Conservation (phyloP, 371 early-diverging fungal genomes). For the Mucor circinelloides region DNA sequence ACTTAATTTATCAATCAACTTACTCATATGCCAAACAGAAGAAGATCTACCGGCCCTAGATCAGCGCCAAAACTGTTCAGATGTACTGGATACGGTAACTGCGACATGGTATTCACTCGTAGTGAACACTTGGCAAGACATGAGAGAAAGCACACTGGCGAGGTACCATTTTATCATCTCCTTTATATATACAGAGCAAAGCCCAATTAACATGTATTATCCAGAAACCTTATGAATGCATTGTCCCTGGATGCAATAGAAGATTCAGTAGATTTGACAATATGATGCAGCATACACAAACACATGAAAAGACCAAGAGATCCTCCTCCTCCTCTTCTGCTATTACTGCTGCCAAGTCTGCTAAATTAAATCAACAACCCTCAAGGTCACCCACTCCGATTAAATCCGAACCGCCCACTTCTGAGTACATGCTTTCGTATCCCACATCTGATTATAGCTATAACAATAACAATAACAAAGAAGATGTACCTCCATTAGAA, state of each 20-base stretch:
- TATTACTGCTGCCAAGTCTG: neutral
- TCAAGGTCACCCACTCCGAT: constrained; percentile 3
- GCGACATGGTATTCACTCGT: constrained; percentile 57
- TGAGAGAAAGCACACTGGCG: constrained; percentile 64
- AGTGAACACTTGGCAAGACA: constrained; percentile 58
- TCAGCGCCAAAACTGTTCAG: constrained; percentile 44
- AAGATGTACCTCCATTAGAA: constrained; percentile 1
- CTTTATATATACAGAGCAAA: neutral
- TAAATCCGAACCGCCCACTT: neutral
- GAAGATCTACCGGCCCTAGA: constrained; percentile 17
- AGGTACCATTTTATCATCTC: constrained; percentile 29
- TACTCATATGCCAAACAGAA: constrained; percentile 17
- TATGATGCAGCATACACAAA: constrained; percentile 37
- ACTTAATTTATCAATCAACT: neutral
- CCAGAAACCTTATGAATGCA: constrained; percentile 32
- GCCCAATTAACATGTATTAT: neutral
- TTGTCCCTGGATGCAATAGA: constrained; percentile 21
- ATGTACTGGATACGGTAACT: constrained; percentile 53
- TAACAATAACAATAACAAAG: neutral
- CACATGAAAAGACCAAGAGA: constrained; percentile 29
- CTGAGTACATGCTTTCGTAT: neutral
- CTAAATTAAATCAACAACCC: neutral
- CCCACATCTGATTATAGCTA: neutral
- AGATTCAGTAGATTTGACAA: constrained; percentile 35
- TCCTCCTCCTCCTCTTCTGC: neutral